Evolutionary conservation across 257 asterid genomes (phyloP), one percentile per base, ranked within the genome.

Genomic region (Capsicum rhomboideum): DNA sequence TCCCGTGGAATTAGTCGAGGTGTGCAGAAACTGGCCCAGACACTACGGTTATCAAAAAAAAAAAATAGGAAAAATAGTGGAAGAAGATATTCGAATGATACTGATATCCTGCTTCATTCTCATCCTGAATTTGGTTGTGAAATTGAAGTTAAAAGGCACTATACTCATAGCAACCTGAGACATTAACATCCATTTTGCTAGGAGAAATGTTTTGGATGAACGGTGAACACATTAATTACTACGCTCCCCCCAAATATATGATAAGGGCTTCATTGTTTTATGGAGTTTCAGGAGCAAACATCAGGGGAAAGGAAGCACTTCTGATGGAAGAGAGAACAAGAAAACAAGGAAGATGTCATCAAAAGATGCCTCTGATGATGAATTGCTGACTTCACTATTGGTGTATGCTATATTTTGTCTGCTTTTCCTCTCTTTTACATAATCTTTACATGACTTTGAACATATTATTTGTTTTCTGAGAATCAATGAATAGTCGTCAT

Each of bases 321-420:
- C 79, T 63, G 87, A 86, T 79, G 89, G 83, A 83, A 83, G 77
- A 40, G 82, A 37, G 82, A 85, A 68, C 68, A 88, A 85, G 87
- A 90, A 89, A 87, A 83, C 52, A 52, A 88, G 87, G 80, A 85
- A 82, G 49, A 77, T 72, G 82, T 86, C 42, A 29, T 87, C 89
- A 17, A 83, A 88, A 79, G 92, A 85, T 85, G 82, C 53, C 82
- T 85, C 93, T 46, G 94, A 84, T 69, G 97, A 91, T 86, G 97
- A 94, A 64, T 82, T 88, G 49, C 91, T 93, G 82, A 83, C 89
- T 90, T 89, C 94, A 71, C 11, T 86, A 8, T 74, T 88, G 79
- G 87, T 16, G 97, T 92, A 91, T 21, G 92, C 68, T 87, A 87
- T 83, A 84, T 86, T 72, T 82, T 86, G 55, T 88, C 34, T 83